Evolutionary conservation across 169 alveolate species (phyloP).

Genomic region (Cryptosporidium xiaoi): DNA sequence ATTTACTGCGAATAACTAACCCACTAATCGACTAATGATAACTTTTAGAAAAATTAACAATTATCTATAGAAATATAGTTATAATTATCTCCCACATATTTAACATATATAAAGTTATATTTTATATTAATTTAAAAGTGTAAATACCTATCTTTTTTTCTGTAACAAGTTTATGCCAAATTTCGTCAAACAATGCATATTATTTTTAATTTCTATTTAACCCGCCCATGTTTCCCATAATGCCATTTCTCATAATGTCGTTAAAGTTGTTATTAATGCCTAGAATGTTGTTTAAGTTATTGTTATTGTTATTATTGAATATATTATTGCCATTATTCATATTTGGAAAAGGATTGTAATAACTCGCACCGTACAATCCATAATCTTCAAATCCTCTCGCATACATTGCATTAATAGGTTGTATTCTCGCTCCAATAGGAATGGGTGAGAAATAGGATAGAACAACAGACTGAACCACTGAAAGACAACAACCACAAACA

Average conservation of each 20-base stretch:
- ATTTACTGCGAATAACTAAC: too few relatives aligned
- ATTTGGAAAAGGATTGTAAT: not conserved
- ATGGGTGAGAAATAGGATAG: conserved; percentile 48
- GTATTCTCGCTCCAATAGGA: conserved; percentile 59
- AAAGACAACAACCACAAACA: conserved; percentile 58
- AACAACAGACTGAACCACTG: conserved; percentile 17
- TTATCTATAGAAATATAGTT: too few relatives aligned
- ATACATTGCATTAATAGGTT: conserved; percentile 6
- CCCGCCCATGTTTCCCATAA: too few relatives aligned
- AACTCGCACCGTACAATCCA: not conserved
- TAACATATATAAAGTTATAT: too few relatives aligned
- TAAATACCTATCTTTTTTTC: too few relatives aligned
- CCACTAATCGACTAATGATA: too few relatives aligned
- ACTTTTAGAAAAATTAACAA: too few relatives aligned
- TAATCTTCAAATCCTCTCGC: conserved; percentile 57
- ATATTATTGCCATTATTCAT: too few relatives aligned
- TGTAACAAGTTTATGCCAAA: not conserved
- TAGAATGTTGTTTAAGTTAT: not conserved
- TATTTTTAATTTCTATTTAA: not conserved
- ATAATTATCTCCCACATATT: too few relatives aligned
- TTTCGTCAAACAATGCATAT: not conserved
- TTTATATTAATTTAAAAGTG: too few relatives aligned
- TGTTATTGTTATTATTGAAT: not conserved
- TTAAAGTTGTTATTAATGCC: not conserved
- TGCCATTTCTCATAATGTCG: too few relatives aligned